Evolutionary conservation across 352 stramenopile species (phyloP).

Genomic region (Pythium inflatum): DNA sequence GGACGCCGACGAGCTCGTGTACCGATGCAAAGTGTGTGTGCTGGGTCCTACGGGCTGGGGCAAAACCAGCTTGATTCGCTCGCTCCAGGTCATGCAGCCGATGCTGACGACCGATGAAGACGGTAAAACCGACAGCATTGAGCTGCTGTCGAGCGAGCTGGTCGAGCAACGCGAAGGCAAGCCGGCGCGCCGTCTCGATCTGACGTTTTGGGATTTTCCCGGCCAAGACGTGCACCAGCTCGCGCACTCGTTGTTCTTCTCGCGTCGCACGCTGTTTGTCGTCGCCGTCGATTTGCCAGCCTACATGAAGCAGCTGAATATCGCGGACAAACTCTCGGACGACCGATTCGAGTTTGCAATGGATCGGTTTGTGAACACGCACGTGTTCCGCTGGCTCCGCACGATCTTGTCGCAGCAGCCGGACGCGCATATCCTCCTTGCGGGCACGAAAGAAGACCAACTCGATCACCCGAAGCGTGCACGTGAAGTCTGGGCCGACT

Average conservation of each 20-base stretch:
- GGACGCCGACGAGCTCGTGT: constrained; percentile 8
- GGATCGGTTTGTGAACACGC: constrained; percentile 1
- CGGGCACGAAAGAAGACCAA: constrained; percentile 23
- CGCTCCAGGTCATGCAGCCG: constrained; percentile 19
- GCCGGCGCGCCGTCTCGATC: not conserved
- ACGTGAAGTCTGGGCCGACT: not conserved
- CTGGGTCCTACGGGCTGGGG: constrained; percentile 37
- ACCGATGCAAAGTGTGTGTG: constrained; percentile 39
- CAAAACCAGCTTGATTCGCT: constrained; percentile 45
- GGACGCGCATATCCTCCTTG: constrained; percentile 13
- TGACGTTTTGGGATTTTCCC: constrained; percentile 21
- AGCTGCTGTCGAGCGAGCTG: constrained; percentile 2
- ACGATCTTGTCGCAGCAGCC: constrained; percentile 17
- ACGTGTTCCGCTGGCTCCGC: constrained; percentile 17
- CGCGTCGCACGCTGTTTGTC: constrained; percentile 12
- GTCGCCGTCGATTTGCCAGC: constrained; percentile 8
- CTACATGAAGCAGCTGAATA: constrained; percentile 5
- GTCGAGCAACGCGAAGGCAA: not conserved
- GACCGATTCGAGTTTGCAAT: constrained; percentile 1
- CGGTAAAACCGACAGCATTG: not conserved
- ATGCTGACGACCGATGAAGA: not conserved
- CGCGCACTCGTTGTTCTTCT: constrained; percentile 15
- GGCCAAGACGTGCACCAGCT: constrained; percentile 15
- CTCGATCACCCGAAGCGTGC: not conserved
- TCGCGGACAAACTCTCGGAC: not conserved